These are phyloP conservation scores for Jackrogersella minutella DNA, from an alignment of 495 filamentous ascomycete genomes.

Conservation along the genomic window DNA sequence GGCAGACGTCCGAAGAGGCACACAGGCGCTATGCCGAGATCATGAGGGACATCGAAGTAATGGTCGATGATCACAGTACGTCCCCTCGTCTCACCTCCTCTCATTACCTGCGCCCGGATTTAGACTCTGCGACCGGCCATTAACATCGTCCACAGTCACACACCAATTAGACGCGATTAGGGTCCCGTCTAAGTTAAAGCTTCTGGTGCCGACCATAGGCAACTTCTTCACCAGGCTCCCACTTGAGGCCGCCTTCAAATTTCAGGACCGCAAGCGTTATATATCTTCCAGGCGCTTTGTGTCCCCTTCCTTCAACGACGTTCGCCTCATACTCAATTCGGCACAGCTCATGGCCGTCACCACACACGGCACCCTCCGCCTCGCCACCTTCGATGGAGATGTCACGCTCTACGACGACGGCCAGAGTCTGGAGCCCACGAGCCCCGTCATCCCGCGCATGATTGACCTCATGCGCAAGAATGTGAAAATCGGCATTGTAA, in stretches of 20 bases:
- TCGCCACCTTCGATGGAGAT: conserved; percentile 97
- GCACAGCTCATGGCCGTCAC: conserved; percentile 90
- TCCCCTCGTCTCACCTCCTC: conserved; percentile 8
- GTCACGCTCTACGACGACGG: conserved; percentile 98
- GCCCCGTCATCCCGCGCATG: conserved; percentile 81
- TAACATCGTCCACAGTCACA: conserved; percentile 60
- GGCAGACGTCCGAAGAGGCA: conserved; percentile 68
- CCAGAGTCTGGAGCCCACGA: conserved; percentile 72
- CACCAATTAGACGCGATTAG: conserved; percentile 69
- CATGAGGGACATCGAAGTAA: conserved; percentile 87
- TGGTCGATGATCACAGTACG: conserved; percentile 92
- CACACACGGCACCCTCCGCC: conserved; percentile 70
- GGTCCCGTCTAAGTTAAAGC: conserved; percentile 86
- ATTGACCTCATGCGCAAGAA: conserved; percentile 66
- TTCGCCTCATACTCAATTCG: conserved; percentile 90
- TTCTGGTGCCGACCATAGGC: conserved; percentile 88
- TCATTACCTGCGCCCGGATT: conserved; percentile 18
- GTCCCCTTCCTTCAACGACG: conserved; percentile 96
- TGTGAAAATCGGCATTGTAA: conserved; percentile 91
- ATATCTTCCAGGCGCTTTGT: conserved; percentile 95
- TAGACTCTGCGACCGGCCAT: background rate
- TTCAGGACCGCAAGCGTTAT: conserved; percentile 81
- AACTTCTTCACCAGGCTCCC: conserved; percentile 89
- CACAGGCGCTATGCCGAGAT: conserved; percentile 93
- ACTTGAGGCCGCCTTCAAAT: conserved; percentile 88